Evolutionary conservation across 352 stramenopile species (phyloP).

Genomic region (Paralagenidium karlingii): DNA sequence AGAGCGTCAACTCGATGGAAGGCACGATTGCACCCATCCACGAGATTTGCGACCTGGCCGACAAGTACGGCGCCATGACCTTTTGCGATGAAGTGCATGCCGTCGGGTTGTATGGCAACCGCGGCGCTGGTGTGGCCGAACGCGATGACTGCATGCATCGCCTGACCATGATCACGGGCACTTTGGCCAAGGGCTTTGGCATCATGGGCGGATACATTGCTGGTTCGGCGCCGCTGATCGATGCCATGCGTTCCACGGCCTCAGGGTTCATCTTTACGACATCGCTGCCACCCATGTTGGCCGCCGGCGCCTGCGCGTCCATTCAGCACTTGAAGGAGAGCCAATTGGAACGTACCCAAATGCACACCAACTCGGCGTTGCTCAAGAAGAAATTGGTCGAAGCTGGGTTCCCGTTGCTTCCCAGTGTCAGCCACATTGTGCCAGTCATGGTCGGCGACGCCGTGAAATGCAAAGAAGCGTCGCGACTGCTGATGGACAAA

Average conservation of each 20-base stretch:
- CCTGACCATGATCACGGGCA: slow-evolving; percentile 86
- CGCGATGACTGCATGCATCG: slow-evolving; percentile 76
- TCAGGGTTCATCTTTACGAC: slow-evolving; percentile 88
- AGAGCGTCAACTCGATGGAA: slow-evolving; percentile 85
- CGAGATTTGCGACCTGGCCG: slow-evolving; percentile 74
- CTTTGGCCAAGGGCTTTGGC: slow-evolving; percentile 82
- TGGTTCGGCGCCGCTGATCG: slow-evolving; percentile 64
- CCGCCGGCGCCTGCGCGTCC: slow-evolving; percentile 64
- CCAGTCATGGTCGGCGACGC: slow-evolving; percentile 82
- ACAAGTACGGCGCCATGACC: slow-evolving; percentile 88
- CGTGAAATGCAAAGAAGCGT: slow-evolving; percentile 81
- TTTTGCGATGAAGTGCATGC: slow-evolving; percentile 88
- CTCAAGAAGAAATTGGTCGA: slow-evolving; percentile 79
- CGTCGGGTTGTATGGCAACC: slow-evolving; percentile 80
- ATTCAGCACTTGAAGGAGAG: slow-evolving; percentile 78
- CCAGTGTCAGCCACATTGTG: slow-evolving; percentile 84
- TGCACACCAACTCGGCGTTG: slow-evolving; percentile 75
- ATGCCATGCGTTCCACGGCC: slow-evolving; percentile 79
- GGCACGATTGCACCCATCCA: slow-evolving; percentile 73
- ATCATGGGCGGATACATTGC: slow-evolving; percentile 88
- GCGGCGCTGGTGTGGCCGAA: slow-evolving; percentile 73
- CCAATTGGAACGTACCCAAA: slow-evolving; percentile 59
- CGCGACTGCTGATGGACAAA: slow-evolving; percentile 83
- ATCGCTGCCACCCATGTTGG: slow-evolving; percentile 79
- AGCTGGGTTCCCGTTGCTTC: slow-evolving; percentile 73